Evolutionary conservation across 2,329 filamentous ascomycete genomes (phyloP).

Genomic region (Sodiomyces alkalinus): DNA sequence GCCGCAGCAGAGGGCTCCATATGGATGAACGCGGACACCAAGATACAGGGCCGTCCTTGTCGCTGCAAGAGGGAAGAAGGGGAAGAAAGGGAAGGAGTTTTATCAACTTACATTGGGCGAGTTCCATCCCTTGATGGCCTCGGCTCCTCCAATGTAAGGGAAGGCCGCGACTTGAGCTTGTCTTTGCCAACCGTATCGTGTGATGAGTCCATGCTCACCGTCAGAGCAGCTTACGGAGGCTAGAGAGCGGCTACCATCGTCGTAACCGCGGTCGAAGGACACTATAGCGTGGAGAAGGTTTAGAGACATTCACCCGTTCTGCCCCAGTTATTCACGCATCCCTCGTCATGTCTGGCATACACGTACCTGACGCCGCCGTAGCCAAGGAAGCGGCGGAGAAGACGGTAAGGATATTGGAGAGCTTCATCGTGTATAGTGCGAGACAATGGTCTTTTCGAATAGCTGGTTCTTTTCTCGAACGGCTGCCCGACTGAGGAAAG

Average conservation of each 20-base stretch:
- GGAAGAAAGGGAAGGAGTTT: background rate
- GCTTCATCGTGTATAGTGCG: slow-evolving; percentile 32
- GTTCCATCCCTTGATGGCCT: slow-evolving; percentile 40
- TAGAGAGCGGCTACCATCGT: slow-evolving; percentile 40
- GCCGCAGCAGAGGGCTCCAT: background rate
- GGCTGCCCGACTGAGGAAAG: too few relatives aligned
- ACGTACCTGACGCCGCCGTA: slow-evolving; percentile 17
- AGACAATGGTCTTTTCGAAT: too few relatives aligned
- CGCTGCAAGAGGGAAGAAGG: background rate
- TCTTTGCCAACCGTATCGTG: slow-evolving; percentile 41
- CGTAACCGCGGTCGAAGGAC: slow-evolving; percentile 60
- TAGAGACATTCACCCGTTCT: too few relatives aligned
- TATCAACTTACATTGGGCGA: slow-evolving; percentile 22
- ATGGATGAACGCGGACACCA: background rate
- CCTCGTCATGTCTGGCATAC: too few relatives aligned
- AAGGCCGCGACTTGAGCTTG: slow-evolving; percentile 35
- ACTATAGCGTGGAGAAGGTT: slow-evolving; percentile 30
- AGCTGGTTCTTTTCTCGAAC: too few relatives aligned
- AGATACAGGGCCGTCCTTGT: too few relatives aligned
- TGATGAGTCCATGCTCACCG: slow-evolving; percentile 50
- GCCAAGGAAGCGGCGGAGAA: slow-evolving; percentile 21
- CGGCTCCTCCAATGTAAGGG: slow-evolving; percentile 39
- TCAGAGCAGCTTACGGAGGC: slow-evolving; percentile 49
- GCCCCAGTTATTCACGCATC: too few relatives aligned
- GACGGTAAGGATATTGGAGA: slow-evolving; percentile 23